Base-by-base conservation (phyloP, 495 filamentous ascomycete species). In the Penicillium coprophilum region DNA sequence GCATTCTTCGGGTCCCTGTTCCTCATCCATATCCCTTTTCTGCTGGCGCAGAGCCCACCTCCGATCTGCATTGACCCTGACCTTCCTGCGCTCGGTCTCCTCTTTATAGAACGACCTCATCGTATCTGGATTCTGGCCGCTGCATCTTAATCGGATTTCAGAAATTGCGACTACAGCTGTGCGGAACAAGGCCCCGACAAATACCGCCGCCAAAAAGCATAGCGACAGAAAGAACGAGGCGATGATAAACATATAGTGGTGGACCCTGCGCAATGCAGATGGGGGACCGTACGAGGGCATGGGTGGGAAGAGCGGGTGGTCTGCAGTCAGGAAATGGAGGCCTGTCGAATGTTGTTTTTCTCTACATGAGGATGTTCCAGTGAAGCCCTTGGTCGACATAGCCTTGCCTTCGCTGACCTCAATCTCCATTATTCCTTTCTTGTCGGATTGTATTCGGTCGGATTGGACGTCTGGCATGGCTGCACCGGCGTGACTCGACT, bases 241-340 rank as follows among this genome's bases (percentile, higher is more conserved):
- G 13, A 76, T 55, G 11, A 85, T 82, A 46, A 92, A 87, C 7
- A 70, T 64, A 27, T 75, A 70, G 65, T 80, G 87, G 56, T 90
- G 87, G n/a, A 91, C 24, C 32, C 82, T 77, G 38, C 86, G 73
- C 24, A 87, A 53, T 2, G 79, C 21, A 3, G 87, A 85, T 0
- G 91, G 86, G 1, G 91, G 86, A 0, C 88, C 89, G 59, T 96
- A 96, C 3, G 90, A 73, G 0, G 92, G 92, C 13, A 97, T 70
- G 9, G 91, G 88, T 11, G 93, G 93, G 62, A 97, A 97, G 1
- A 96, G 71, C 8, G 92, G 92, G 64, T 96, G 86, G 43, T 64
- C 45, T n/a, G 41, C 21, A 17, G 41, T 45, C 21, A 54, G 21
- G 20, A 39, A 54, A 11, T 34, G 8, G 7, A 54, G 23, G 21